Evolutionary conservation across 1,139 yeast species (phyloP).

Genomic region (Suhomyces bolitotheri): DNA sequence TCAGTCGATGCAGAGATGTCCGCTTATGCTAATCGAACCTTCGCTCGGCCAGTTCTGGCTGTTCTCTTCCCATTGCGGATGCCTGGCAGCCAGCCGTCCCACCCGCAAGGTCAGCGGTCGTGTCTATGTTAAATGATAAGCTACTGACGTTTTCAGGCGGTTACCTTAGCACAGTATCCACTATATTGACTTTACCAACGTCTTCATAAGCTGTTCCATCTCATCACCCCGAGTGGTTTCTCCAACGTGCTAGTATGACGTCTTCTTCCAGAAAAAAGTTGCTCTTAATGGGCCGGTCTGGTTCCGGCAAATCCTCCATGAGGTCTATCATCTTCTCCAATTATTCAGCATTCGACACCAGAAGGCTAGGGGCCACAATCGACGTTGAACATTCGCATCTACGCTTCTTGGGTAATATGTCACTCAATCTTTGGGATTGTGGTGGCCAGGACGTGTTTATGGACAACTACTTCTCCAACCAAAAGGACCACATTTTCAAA

Average conservation of each 20-base stretch:
- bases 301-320: conserved; percentile 98
- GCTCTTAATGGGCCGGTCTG: conserved; percentile 80
- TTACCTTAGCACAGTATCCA: no score
- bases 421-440: conserved; percentile 95
- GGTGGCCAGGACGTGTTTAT: conserved; percentile 97
- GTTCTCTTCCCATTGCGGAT: no score
- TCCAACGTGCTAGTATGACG: conserved; percentile 25
- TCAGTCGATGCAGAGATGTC: no score
- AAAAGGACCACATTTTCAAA: conserved; percentile 87
- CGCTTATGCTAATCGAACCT: no score
- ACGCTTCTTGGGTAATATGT: conserved; percentile 91
- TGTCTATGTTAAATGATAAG: no score
- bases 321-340: conserved; percentile 92
- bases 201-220: no score
- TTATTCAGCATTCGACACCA: conserved; percentile 94
- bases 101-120: no score
- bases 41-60: no score
- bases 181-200: no score
- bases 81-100: no score
- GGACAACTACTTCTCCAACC: conserved; percentile 88
- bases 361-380: conserved; percentile 94
- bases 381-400: conserved; percentile 97
- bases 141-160: no score
- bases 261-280: conserved; percentile 44
- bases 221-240: no score